phyloP scores from a whole-genome alignment of 805 yeast genomes.

The Cyberlindnera galapagoensis region DNA sequence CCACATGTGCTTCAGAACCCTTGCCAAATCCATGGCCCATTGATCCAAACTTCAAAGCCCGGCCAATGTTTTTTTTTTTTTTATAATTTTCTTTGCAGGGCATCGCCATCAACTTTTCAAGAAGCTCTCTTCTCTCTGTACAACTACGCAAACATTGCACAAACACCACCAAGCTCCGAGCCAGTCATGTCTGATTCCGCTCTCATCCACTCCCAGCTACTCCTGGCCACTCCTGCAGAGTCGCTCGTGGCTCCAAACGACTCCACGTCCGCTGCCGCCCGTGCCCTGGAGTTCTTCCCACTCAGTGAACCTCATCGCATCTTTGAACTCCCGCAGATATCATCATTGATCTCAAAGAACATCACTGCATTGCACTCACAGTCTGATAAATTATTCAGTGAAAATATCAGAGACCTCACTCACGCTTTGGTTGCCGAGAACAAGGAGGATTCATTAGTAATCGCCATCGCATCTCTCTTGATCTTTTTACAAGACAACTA shows the following conservation, averaged over 20 bases:
- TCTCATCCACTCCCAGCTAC: constrained; percentile 8
- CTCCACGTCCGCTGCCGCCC: background rate
- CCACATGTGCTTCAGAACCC: too few relatives aligned
- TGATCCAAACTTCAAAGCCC: too few relatives aligned
- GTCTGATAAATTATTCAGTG: constrained; percentile 4
- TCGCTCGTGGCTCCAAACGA: background rate
- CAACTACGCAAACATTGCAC: too few relatives aligned
- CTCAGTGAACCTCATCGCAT: constrained; percentile 2
- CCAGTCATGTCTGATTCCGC: constrained; percentile 3
- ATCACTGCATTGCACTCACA: background rate
- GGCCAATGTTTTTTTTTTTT: too few relatives aligned
- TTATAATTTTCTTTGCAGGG: too few relatives aligned
- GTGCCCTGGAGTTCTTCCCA: constrained; percentile 1
- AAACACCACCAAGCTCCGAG: too few relatives aligned
- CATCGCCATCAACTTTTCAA: too few relatives aligned
- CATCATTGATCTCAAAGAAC: background rate
- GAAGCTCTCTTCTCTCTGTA: too few relatives aligned
- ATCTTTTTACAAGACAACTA: constrained; percentile 68
- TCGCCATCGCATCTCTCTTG: constrained; percentile 56
- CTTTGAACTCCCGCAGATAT: background rate
- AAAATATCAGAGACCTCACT: constrained; percentile 5
- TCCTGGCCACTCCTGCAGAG: constrained; percentile 9
- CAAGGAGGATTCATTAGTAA: constrained; percentile 9
- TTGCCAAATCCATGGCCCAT: too few relatives aligned
- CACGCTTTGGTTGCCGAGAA: constrained; percentile 2